Base-by-base conservation (phyloP, 2,329 filamentous ascomycete species). In the Didymella keratinophila region DNA sequence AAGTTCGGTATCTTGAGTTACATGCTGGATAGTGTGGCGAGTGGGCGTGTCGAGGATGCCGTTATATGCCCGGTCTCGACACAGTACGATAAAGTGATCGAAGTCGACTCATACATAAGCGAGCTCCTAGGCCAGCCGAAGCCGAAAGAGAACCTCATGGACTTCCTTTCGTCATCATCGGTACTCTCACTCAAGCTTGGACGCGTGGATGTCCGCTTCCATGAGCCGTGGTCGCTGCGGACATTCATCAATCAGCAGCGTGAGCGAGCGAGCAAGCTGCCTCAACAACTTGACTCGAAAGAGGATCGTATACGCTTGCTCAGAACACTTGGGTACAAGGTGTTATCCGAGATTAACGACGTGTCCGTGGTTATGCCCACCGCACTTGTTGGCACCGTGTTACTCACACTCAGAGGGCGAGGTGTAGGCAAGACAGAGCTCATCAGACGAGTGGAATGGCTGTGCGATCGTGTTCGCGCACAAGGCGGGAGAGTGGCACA, bases 281-380 rank as follows among this genome's bases (percentile, higher is more conserved):
- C 71, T 37, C 76, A 64, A 63, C 71, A 65, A 61, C 71, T 70
- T 56, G 76, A 70, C 60, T 71, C 60, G 18, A 77, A 70, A 45
- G 78, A 83, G 32, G 80, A 80, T 43, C 84, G 89, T 23, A 85
- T 92, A 52, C 90, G 91, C 58, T 80, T 99, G 2, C 80, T 99
- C 12, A 86, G 93, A 34, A 96, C 92, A 0, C 82, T 99, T 54
- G 95, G 95, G 1, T 99, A 97, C 79, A 91, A 91, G 68, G 93
- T 98, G 0, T 82, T 99, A 2, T 89, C 91, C 0, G 92, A 99
- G 70, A 99, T 99, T 79, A 99, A 99, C 73, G 87, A 89, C 32
- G 94, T 97, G 2, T 97, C 93, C 0, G 95, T 99, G 0, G 92
- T 99, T 46, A 99, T 99, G 95, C 95, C 95, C 0, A 98, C 95